Evolutionary conservation across 768 basidiomycete species (phyloP), one percentile per base, ranked within the genome.

Genomic region (Scleroderma citrinum): DNA sequence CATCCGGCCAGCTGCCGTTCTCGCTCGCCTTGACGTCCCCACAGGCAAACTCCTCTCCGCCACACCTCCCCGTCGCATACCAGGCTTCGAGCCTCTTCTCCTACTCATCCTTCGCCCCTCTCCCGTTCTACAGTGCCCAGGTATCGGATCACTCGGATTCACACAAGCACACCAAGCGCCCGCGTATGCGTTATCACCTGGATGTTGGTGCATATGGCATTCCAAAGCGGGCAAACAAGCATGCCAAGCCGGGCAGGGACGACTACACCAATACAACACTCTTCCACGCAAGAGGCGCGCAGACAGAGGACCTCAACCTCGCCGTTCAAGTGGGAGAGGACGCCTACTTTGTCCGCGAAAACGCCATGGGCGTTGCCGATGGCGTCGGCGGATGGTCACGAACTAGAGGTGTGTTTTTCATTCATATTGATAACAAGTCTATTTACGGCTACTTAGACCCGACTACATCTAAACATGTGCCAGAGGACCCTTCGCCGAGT

Each of bases 301-400:
- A 69, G 11, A 38, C 63, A 3, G 65, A 70, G 21, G 66, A 64
- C 5, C 68, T 73, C 38, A 63, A 64, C 31, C 74, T 85, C 12
- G 76, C 87, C 0, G 82, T 86, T 0, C 86, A 90, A 60, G 83
- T 96, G 11, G 93, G 93, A 35, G 93, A 97, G 64, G 93, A 97
- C 60, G 89, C 92, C 5, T 95, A 92, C 60, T 91, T 91, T 53
- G 69, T 90, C 6, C 71, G 80, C 5, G 78, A 83, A 49, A 87
- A 92, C 60, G 88, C 91, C 6, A 84, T 98, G 74, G 94, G 94
- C 16, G 85, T 98, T 8, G 91, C 93, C 3, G 94, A 97, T 62
- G 94, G 94, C 26, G 94, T 97, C 1, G 94, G 94, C 0, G 93
- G 93, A 0, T 96, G 92, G 93, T 76, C 83, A 7, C 67, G 72